A percentile compares a stretch with the other conserved stretches of the same genome.
phyloP scores from a whole-genome alignment of 768 basidiomycete genomes.

The Stropharia rugosoannulata region DNA sequence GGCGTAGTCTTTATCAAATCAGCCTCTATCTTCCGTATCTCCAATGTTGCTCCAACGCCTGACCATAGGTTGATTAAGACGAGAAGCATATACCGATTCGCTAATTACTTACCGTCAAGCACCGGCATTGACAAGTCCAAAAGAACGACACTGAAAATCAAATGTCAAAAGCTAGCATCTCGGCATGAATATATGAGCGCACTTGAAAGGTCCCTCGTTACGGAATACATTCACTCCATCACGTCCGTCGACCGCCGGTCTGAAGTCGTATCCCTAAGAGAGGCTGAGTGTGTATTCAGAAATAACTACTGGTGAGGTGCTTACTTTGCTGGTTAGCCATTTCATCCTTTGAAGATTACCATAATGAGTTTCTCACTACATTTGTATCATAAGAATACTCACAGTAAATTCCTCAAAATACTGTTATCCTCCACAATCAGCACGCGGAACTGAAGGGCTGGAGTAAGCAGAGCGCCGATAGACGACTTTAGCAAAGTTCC shows the following conservation, averaged over 20 bases:
- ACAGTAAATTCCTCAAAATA: slow-evolving; percentile 83
- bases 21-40: slow-evolving; percentile 77
- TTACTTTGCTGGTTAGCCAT: slow-evolving; percentile 68
- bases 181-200: slow-evolving; percentile 26
- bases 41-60: slow-evolving; percentile 82
- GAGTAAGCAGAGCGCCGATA: slow-evolving; percentile 46
- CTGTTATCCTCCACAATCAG: slow-evolving; percentile 90
- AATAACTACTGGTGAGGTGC: slow-evolving; percentile 15
- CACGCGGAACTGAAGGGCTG: slow-evolving; percentile 52
- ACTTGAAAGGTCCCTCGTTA: slow-evolving; percentile 84
- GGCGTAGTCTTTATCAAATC: slow-evolving; percentile 29
- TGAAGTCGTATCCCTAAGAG: slow-evolving; percentile 64
- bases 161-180: slow-evolving; percentile 1
- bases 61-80: neutral
- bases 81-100: neutral
- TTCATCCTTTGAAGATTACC: slow-evolving; percentile 36
- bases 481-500: slow-evolving; percentile 74
- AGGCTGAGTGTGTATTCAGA: neutral
- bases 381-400: slow-evolving; percentile 28
- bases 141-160: slow-evolving; percentile 64
- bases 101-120: slow-evolving; percentile 67
- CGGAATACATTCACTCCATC: slow-evolving; percentile 80
- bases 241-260: slow-evolving; percentile 81
- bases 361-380: neutral
- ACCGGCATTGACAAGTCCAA: slow-evolving; percentile 92